Percentiles rank a stretch among this genome's conserved stretches.
phyloP scores from a whole-genome alignment of 192 early-diverging fungal species.

The Spizellomyces punctatus region DNA sequence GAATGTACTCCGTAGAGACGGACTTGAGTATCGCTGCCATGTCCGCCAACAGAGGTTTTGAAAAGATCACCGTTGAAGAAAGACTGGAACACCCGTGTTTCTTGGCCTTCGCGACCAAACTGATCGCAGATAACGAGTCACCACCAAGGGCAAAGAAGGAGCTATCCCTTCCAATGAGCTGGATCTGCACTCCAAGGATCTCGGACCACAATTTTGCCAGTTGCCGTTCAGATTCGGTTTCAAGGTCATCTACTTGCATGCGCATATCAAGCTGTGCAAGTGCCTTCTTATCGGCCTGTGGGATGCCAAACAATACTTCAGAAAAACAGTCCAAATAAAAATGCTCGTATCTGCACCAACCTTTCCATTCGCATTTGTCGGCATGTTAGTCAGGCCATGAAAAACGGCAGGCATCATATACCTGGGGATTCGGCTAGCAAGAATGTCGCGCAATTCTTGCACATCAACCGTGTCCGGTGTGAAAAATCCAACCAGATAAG shows the following conservation, averaged over 20 bases:
- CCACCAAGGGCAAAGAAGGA: slow-evolving; percentile 50
- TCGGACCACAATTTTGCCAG: slow-evolving; percentile 11
- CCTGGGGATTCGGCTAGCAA: slow-evolving; percentile 21
- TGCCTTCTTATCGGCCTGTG: too few species aligned
- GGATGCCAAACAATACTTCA: too few species aligned
- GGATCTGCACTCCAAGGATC: background rate
- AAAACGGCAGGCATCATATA: slow-evolving; percentile 38
- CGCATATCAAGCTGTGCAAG: slow-evolving; percentile 1
- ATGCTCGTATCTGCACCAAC: too few species aligned
- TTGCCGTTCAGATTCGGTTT: background rate
- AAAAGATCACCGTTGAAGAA: too few species aligned
- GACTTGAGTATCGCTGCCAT: too few species aligned
- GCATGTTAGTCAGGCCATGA: slow-evolving; percentile 30
- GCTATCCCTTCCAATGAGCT: background rate
- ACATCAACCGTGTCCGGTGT: slow-evolving; percentile 26
- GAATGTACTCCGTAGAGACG: too few species aligned
- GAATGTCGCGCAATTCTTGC: background rate
- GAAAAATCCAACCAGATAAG: slow-evolving; percentile 33
- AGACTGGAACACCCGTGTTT: too few species aligned
- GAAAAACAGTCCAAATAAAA: too few species aligned
- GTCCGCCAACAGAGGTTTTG: too few species aligned
- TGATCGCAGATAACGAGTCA: slow-evolving; percentile 37
- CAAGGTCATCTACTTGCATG: too few species aligned
- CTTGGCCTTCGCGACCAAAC: too few species aligned
- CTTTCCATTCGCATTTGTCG: slow-evolving; percentile 37